Percentiles rank a stretch among this genome's conserved stretches.
Evolutionary conservation across 2,329 filamentous ascomycete species (phyloP).

Genomic region (Biscogniauxia marginata): DNA sequence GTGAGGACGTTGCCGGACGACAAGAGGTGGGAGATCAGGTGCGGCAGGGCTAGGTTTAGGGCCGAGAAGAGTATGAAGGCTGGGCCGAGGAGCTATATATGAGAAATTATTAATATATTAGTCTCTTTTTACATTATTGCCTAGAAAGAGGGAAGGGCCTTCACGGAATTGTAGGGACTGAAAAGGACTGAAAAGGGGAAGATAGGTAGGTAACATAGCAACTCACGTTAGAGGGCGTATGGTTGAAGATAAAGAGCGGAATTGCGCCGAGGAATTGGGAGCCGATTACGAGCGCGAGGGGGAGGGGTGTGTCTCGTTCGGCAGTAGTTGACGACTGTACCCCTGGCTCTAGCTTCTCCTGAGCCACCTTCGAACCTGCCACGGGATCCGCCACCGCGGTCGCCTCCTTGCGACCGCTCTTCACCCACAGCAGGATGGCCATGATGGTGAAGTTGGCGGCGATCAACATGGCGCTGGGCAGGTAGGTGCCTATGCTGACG

Average conservation of each 20-base stretch:
- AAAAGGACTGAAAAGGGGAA: slow-evolving; percentile 2
- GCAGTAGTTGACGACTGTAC: slow-evolving; percentile 28
- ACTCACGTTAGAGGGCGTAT: slow-evolving; percentile 63
- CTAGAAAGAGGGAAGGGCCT: background rate
- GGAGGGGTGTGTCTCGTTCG: slow-evolving; percentile 69
- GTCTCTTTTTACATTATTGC: background rate
- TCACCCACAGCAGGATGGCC: slow-evolving; percentile 90
- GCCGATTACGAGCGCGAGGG: slow-evolving; percentile 68
- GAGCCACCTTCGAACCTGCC: slow-evolving; percentile 16
- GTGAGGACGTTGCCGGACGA: slow-evolving; percentile 47
- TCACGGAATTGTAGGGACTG: background rate
- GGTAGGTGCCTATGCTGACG: slow-evolving; percentile 95
- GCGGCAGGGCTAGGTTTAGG: slow-evolving; percentile 56
- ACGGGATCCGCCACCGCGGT: slow-evolving; percentile 17
- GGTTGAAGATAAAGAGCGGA: slow-evolving; percentile 86
- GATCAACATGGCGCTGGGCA: slow-evolving; percentile 96
- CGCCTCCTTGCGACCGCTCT: slow-evolving; percentile 63
- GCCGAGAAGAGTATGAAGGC: slow-evolving; percentile 59
- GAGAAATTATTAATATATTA: slow-evolving; percentile 2
- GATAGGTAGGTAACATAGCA: background rate
- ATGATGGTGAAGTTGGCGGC: slow-evolving; percentile 95
- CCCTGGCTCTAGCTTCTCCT: slow-evolving; percentile 24
- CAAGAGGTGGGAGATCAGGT: slow-evolving; percentile 55
- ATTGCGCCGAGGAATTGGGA: slow-evolving; percentile 76
- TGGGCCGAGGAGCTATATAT: slow-evolving; percentile 53